phyloP scores from a whole-genome alignment of 495 filamentous ascomycete genomes.

The Aspergillus mulundensis region DNA sequence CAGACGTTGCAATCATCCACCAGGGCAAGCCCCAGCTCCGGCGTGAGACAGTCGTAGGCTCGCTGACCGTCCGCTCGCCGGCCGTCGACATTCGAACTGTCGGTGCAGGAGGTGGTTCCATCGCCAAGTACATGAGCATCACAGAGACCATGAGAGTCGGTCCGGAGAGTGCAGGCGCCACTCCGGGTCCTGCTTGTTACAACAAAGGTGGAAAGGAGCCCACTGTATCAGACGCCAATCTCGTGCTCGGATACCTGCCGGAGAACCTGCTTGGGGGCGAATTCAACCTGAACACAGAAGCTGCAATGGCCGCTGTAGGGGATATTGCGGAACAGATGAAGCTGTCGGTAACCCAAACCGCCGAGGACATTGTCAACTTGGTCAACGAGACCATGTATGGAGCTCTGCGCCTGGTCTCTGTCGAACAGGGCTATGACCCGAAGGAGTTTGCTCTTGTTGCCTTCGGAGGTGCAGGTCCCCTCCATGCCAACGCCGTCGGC shows the following conservation, averaged over 20 bases:
- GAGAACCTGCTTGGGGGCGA: slow-evolving; percentile 42
- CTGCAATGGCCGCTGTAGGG: slow-evolving; percentile 34
- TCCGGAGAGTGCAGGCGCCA: slow-evolving; percentile 46
- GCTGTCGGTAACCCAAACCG: slow-evolving; percentile 37
- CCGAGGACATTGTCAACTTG: slow-evolving; percentile 45
- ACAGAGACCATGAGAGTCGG: slow-evolving; percentile 47
- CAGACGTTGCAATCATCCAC: slow-evolving; percentile 46
- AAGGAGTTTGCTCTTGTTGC: slow-evolving; percentile 50
- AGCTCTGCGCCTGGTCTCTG: slow-evolving; percentile 46
- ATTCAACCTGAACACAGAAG: slow-evolving; percentile 38
- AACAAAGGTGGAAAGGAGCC: slow-evolving; percentile 41
- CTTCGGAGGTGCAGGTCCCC: slow-evolving; percentile 49
- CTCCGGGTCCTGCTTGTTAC: slow-evolving; percentile 47
- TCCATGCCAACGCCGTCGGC: slow-evolving; percentile 46
- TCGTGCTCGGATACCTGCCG: slow-evolving; percentile 47
- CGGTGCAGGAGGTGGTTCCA: slow-evolving; percentile 47
- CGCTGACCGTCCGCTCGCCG: slow-evolving; percentile 44
- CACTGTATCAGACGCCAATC: slow-evolving; percentile 49
- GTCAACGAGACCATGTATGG: slow-evolving; percentile 52
- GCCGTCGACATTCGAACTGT: slow-evolving; percentile 49
- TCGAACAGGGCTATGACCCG: slow-evolving; percentile 50
- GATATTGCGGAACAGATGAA: slow-evolving; percentile 41
- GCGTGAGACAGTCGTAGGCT: slow-evolving; percentile 42
- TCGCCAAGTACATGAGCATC: slow-evolving; percentile 42
- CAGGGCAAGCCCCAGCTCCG: slow-evolving; percentile 43